These are phyloP conservation scores for Alloteropsis angusta DNA, from an alignment of 202 grass and related monocot genomes.

Conservation along the genomic window DNA sequence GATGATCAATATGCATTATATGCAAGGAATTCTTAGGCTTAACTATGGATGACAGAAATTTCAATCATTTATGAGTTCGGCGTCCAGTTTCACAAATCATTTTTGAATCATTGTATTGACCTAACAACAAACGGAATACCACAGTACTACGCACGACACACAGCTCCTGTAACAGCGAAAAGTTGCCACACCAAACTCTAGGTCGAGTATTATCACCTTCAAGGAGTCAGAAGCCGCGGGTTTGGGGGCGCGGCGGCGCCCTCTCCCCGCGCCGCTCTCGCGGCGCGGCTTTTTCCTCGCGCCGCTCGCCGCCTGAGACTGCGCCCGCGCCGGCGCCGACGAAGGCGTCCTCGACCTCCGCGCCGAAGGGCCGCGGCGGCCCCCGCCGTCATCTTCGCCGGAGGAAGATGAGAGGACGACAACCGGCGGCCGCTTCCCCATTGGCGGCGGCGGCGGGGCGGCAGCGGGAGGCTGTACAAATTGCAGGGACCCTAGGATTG, in stretches of 20 bases:
- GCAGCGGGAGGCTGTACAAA: neutral
- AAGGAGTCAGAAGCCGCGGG: neutral
- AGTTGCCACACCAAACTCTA: neutral
- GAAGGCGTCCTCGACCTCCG: constrained; percentile 22
- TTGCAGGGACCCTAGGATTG: neutral
- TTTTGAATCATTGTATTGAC: neutral
- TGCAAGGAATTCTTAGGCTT: neutral
- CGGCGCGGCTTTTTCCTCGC: constrained; percentile 38
- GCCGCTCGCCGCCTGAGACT: neutral
- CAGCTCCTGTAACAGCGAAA: neutral
- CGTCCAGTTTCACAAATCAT: neutral
- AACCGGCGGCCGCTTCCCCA: constrained; percentile 40
- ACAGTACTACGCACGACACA: neutral
- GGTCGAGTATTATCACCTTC: constrained; percentile 29
- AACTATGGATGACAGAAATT: neutral
- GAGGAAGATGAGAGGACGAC: constrained; percentile 35
- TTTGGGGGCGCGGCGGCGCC: constrained; percentile 14
- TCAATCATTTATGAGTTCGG: neutral
- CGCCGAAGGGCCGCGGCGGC: constrained; percentile 4
- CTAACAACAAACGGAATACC: neutral
- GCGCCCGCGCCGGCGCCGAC: neutral
- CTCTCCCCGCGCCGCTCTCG: constrained; percentile 25
- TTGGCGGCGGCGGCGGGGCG: neutral
- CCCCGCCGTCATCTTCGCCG: constrained; percentile 18
- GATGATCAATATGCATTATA: neutral